Conservation (phyloP, 2,329 filamentous ascomycete species). For the Dactylonectria macrodidyma region DNA sequence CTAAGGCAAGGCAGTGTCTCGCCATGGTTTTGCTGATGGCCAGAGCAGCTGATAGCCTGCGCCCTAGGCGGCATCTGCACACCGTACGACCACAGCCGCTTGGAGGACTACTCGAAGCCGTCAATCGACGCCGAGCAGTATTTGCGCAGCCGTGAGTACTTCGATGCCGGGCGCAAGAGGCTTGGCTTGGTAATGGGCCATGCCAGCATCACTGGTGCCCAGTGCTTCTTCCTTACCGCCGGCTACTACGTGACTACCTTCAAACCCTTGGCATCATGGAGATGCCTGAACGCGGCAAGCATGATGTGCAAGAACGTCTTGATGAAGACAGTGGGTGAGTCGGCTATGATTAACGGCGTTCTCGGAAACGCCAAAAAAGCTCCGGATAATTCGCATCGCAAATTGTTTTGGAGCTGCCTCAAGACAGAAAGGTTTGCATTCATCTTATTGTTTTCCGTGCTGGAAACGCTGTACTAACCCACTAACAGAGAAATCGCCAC, state of each 20-base stretch:
- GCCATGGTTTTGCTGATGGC: neutral
- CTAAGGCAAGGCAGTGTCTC: neutral
- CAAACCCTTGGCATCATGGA: conserved; percentile 6
- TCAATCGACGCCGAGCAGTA: conserved; percentile 13
- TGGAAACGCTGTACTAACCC: neutral
- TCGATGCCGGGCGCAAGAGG: conserved; percentile 6
- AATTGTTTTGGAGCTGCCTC: conserved; percentile 9
- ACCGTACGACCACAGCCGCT: conserved; percentile 3
- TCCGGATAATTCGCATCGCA: conserved; percentile 9
- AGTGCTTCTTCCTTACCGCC: conserved; percentile 10
- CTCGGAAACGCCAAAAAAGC: neutral
- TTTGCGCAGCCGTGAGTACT: conserved; percentile 9
- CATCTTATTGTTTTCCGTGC: neutral
- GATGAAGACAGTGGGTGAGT: conserved; percentile 6
- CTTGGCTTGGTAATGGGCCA: conserved; percentile 10
- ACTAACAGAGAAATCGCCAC: conserved; percentile 1
- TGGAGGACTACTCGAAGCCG: conserved; percentile 16
- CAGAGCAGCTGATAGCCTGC: conserved; percentile 2
- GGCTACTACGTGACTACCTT: conserved; percentile 11
- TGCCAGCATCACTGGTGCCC: conserved; percentile 7
- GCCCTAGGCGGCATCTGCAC: conserved; percentile 14
- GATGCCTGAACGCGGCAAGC: conserved; percentile 7
- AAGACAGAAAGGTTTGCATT: conserved; percentile 8
- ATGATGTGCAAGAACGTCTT: conserved; percentile 8
- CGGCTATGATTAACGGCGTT: neutral